These are phyloP conservation scores for Trichoderma atrobrunneum DNA, from an alignment of 2,329 filamentous ascomycete genomes.

Conservation along the genomic window DNA sequence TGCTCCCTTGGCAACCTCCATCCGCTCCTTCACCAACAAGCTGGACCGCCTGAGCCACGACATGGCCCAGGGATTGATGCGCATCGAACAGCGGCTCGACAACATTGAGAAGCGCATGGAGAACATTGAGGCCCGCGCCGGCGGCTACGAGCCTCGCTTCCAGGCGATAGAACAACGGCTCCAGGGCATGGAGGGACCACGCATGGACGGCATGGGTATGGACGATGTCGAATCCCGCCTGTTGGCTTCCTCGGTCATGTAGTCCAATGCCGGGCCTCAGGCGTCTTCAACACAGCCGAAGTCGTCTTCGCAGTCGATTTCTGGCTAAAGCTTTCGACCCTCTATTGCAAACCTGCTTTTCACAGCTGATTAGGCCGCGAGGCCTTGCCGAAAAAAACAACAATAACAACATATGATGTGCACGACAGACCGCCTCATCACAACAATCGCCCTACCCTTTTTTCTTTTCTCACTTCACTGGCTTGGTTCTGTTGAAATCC, in stretches of 20 bases:
- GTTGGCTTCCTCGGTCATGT: conserved; percentile 44
- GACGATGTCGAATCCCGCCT: conserved; percentile 46
- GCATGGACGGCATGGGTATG: conserved; percentile 44
- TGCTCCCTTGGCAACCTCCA: conserved; percentile 55
- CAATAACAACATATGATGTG: neutral
- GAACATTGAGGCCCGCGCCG: conserved; percentile 47
- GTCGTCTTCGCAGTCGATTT: neutral
- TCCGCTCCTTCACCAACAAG: conserved; percentile 58
- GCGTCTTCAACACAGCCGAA: neutral
- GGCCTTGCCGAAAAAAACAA: neutral
- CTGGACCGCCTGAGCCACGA: conserved; percentile 59
- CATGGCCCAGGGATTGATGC: conserved; percentile 50
- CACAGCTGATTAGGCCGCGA: neutral
- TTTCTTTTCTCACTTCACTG: neutral
- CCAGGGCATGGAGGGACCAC: conserved; percentile 42
- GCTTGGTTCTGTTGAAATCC: neutral
- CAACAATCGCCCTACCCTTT: neutral
- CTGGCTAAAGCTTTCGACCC: neutral
- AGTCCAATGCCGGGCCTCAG: conserved; percentile 21
- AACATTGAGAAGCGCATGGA: conserved; percentile 56
- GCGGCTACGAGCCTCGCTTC: conserved; percentile 44
- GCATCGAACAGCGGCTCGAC: conserved; percentile 50
- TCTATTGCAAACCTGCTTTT: neutral
- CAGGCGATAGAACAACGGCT: conserved; percentile 43
- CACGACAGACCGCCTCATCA: neutral